These are phyloP conservation scores for Xerophyta viscosa DNA, from an alignment of 106 monocot species.

Conservation along the genomic window DNA sequence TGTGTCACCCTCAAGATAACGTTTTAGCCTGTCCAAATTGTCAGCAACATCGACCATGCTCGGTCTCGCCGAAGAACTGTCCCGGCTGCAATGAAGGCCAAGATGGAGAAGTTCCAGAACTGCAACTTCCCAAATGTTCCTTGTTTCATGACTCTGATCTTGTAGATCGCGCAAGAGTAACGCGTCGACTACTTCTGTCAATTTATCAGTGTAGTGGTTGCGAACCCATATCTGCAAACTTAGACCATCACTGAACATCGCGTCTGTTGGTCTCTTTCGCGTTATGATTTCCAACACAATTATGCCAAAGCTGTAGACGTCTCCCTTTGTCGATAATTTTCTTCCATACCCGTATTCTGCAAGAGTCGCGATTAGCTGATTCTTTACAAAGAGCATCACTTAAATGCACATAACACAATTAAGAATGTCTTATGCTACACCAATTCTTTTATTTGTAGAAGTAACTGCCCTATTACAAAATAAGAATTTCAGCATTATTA, in stretches of 20 bases:
- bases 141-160: constrained; percentile 15
- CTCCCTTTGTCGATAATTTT: constrained; percentile 16
- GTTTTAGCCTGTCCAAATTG: constrained; percentile 39
- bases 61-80: constrained; percentile 24
- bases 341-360: constrained; percentile 29
- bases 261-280: constrained; percentile 23
- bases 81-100: constrained; percentile 37
- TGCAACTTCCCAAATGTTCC: constrained; percentile 29
- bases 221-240: constrained; percentile 26
- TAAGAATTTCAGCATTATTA: too few relatives aligned
- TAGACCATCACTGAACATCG: constrained; percentile 15
- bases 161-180: constrained; percentile 5
- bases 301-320: constrained; percentile 29
- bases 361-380: too few relatives aligned
- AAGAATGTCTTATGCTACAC: too few relatives aligned
- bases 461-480: too few relatives aligned
- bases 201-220: constrained; percentile 12
- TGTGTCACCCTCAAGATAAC: constrained; percentile 29
- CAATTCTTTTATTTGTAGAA: too few relatives aligned
- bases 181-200: constrained; percentile 15
- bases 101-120: constrained; percentile 30
- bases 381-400: too few relatives aligned
- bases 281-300: constrained; percentile 21
- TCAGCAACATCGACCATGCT: constrained; percentile 44
- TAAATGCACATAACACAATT: too few relatives aligned